Percentiles rank a stretch among this genome's conserved stretches.
These are phyloP conservation scores for Prototheca wickerhamii DNA, from an alignment of 163 green algal species.

Conservation along the genomic window DNA sequence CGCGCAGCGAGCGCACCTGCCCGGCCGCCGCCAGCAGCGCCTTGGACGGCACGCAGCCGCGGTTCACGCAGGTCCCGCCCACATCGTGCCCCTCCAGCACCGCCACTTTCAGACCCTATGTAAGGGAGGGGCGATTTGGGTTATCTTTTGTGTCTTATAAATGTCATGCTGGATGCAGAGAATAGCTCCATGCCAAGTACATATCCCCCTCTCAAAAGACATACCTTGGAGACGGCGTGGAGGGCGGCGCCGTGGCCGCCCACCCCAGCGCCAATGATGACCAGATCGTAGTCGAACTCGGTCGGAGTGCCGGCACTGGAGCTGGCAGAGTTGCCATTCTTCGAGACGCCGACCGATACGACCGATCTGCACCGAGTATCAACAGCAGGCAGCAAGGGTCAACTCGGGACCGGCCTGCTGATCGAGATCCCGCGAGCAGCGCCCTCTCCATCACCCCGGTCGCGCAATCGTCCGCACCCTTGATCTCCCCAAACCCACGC, in stretches of 20 bases:
- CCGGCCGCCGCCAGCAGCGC: slow-evolving; percentile 93
- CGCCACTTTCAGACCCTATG: slow-evolving; percentile 88
- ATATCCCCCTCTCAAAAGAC: not conserved
- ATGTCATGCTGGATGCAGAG: not conserved
- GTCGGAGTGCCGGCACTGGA: not conserved
- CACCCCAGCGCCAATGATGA: slow-evolving; percentile 97
- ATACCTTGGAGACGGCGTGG: slow-evolving; percentile 88
- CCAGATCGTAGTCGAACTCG: slow-evolving; percentile 92
- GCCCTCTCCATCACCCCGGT: too few relatives aligned
- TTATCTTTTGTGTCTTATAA: not conserved
- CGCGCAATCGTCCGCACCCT: too few relatives aligned
- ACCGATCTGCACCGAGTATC: slow-evolving; percentile 1
- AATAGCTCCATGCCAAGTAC: not conserved
- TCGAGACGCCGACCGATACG: not conserved
- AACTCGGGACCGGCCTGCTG: too few relatives aligned
- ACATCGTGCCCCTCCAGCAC: slow-evolving; percentile 97
- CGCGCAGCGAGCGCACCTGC: slow-evolving; percentile 45
- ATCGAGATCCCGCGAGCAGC: too few relatives aligned
- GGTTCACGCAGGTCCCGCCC: slow-evolving; percentile 97
- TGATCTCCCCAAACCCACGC: too few relatives aligned
- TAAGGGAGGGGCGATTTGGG: not conserved
- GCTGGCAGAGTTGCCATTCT: slow-evolving; percentile 17
- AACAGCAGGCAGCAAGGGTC: too few relatives aligned
- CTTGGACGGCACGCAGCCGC: slow-evolving; percentile 97
- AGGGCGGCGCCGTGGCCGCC: slow-evolving; percentile 91